A percentile compares a stretch with the other conserved stretches of the same genome.
These are phyloP conservation scores for Serpula lacrymans DNA, from an alignment of 768 basidiomycete species.

Conservation along the genomic window DNA sequence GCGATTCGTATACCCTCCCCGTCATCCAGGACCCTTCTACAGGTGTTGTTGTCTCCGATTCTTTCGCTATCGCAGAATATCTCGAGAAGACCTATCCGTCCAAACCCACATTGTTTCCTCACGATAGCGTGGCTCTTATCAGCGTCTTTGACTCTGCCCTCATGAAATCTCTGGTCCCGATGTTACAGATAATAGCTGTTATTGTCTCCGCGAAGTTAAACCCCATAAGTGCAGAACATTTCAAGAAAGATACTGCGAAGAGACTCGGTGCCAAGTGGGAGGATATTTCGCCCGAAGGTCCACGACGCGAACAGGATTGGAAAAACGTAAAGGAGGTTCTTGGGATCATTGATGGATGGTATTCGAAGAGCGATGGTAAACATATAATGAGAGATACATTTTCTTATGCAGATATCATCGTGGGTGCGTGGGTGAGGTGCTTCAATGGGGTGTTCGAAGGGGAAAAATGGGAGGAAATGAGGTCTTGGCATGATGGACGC, in stretches of 20 bases:
- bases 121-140: constrained; percentile 32
- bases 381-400: constrained; percentile 36
- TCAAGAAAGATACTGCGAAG: neutral
- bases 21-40: constrained; percentile 41
- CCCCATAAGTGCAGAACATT: neutral
- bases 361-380: constrained; percentile 23
- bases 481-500: too few species aligned
- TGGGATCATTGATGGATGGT: neutral
- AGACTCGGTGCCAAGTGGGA: neutral
- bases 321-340: neutral
- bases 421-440: constrained; percentile 30
- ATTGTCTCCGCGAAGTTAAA: too few species aligned
- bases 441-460: too few species aligned
- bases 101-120: constrained; percentile 35
- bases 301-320: neutral
- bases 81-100: constrained; percentile 44
- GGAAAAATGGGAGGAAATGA: too few species aligned
- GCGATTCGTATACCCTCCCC: constrained; percentile 40
- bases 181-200: too few species aligned
- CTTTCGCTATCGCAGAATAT: constrained; percentile 41
- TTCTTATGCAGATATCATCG: constrained; percentile 39
- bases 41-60: constrained; percentile 34
- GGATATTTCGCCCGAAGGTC: neutral
- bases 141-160: constrained; percentile 23
- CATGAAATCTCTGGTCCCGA: neutral